Conservation (phyloP, 1,139 yeast genomes). For the Pichia sp. region DNA sequence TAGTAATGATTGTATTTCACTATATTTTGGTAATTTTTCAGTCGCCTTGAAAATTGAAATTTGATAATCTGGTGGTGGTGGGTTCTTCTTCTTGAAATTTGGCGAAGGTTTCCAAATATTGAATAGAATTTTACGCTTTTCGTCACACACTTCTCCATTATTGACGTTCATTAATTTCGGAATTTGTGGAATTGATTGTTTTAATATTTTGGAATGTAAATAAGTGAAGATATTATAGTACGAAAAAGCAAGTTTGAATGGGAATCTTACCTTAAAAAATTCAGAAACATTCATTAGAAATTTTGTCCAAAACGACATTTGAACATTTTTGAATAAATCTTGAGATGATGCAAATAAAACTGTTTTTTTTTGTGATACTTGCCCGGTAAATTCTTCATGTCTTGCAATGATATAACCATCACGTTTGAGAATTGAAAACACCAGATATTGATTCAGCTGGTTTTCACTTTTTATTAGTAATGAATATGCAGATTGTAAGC, state of each 20-base stretch:
- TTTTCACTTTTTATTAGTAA: conserved; percentile 37
- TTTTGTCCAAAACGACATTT: conserved; percentile 13
- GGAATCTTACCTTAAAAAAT: conserved; percentile 12
- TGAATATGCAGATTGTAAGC: conserved; percentile 62
- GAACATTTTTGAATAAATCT: conserved; percentile 6
- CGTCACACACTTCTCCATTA: not conserved
- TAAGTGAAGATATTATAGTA: conserved; percentile 17
- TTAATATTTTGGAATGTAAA: conserved; percentile 10
- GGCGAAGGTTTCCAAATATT: conserved; percentile 85
- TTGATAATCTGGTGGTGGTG: conserved; percentile 73
- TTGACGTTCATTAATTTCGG: conserved; percentile 1
- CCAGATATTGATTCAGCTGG: conserved; percentile 55
- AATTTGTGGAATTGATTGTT: conserved; percentile 6
- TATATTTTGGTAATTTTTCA: conserved; percentile 46
- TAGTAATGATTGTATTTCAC: conserved; percentile 34
- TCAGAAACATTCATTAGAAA: conserved; percentile 6
- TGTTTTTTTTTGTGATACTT: conserved; percentile 1
- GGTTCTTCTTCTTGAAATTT: conserved; percentile 58
- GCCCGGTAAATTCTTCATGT: conserved; percentile 14
- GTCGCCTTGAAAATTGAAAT: conserved; percentile 52
- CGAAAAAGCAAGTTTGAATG: conserved; percentile 13
- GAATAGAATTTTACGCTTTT: conserved; percentile 33
- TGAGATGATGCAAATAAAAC: not conserved
- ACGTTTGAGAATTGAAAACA: conserved; percentile 69
- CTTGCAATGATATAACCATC: conserved; percentile 66